These are phyloP conservation scores for Massariosphaeria phaeospora DNA, from an alignment of 495 filamentous ascomycete genomes.

Conservation along the genomic window DNA sequence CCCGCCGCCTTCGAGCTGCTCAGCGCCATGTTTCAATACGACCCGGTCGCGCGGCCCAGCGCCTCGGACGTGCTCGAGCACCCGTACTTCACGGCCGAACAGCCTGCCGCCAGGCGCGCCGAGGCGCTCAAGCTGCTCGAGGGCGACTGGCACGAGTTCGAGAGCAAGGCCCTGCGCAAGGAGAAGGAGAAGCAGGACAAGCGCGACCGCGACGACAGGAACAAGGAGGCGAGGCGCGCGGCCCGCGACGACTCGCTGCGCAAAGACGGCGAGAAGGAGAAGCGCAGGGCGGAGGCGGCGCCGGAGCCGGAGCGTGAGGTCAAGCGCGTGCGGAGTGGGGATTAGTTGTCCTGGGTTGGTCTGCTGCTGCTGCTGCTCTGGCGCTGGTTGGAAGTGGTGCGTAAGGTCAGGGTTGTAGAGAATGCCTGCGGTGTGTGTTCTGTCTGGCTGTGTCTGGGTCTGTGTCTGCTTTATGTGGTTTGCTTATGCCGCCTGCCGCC, in stretches of 20 bases:
- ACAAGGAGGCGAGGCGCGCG: slow-evolving; percentile 56
- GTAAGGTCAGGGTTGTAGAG: too few species aligned
- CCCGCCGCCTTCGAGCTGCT: slow-evolving; percentile 80
- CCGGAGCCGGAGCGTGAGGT: slow-evolving; percentile 22
- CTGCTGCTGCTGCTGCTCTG: too few species aligned
- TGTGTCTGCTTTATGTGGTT: too few species aligned
- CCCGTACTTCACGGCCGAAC: slow-evolving; percentile 80
- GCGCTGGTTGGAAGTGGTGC: too few species aligned
- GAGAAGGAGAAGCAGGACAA: slow-evolving; percentile 77
- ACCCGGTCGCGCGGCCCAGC: slow-evolving; percentile 77
- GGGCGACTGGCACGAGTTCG: slow-evolving; percentile 99
- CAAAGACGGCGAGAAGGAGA: slow-evolving; percentile 24
- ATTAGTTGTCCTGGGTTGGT: too few species aligned
- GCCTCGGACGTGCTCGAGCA: slow-evolving; percentile 84
- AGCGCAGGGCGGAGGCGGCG: slow-evolving; percentile 30
- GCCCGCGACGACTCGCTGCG: slow-evolving; percentile 16
- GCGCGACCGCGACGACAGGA: too few species aligned
- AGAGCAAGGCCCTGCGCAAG: slow-evolving; percentile 89
- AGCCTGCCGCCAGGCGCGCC: slow-evolving; percentile 71
- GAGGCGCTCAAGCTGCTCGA: slow-evolving; percentile 78
- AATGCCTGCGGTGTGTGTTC: too few species aligned
- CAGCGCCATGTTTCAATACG: slow-evolving; percentile 74
- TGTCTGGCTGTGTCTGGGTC: too few species aligned
- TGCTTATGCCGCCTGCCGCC: too few species aligned
- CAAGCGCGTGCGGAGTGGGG: slow-evolving; percentile 28